Conservation (phyloP, 108 stramenopile species). For the Aurantiochytrium sp. region DNA sequence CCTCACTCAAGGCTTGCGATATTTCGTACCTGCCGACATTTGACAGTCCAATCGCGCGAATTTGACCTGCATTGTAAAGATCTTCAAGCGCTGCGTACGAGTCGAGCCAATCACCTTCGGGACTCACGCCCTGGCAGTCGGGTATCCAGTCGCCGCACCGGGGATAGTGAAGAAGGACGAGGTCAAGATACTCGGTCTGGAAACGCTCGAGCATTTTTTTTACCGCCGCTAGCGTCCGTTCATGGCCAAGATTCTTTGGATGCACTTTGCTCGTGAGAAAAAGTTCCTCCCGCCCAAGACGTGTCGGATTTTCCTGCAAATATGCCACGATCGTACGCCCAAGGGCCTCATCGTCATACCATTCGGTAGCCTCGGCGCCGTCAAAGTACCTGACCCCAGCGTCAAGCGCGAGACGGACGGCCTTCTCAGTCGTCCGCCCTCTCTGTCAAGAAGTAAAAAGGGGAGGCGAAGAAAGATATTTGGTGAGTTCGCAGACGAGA, state of each 20-base stretch:
- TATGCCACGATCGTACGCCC: conserved; percentile 15
- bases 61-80: conserved; percentile 5
- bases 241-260: conserved; percentile 26
- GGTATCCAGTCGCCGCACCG: conserved; percentile 27
- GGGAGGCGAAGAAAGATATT: too few species aligned
- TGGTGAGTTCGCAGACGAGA: too few species aligned
- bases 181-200: conserved; percentile 25
- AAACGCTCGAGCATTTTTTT: neutral
- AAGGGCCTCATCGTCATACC: conserved; percentile 44
- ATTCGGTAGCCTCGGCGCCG: conserved; percentile 45
- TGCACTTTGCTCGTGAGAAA: conserved; percentile 42
- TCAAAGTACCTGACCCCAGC: conserved; percentile 41
- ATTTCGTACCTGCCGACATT: conserved; percentile 30
- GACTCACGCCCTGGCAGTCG: conserved; percentile 23
- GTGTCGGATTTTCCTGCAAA: neutral
- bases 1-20: neutral
- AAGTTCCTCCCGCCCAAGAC: neutral
- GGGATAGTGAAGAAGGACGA: conserved; percentile 41
- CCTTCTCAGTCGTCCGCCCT: neutral
- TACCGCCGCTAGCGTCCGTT: neutral
- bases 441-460: neutral
- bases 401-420: conserved; percentile 22
- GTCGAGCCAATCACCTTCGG: conserved; percentile 27
- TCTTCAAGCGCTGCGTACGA: conserved; percentile 32
- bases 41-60: conserved; percentile 31